Conservation (phyloP, 2,329 filamentous ascomycete genomes). For the Kalaharituber pfeilii region DNA sequence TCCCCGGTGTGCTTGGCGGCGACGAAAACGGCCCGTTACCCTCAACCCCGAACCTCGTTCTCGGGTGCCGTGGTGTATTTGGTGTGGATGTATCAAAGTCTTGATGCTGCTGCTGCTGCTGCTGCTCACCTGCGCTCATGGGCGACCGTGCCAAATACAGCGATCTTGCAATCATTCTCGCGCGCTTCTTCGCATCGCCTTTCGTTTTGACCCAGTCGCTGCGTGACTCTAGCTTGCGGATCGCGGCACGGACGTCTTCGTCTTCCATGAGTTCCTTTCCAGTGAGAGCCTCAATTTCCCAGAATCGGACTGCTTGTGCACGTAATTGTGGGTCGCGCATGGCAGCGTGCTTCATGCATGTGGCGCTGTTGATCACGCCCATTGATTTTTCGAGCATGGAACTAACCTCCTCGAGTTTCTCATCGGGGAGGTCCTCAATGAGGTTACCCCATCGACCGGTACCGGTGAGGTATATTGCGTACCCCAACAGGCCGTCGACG, state of each 20-base stretch:
- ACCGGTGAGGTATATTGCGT: conserved; percentile 53
- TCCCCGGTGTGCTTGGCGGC: too few species aligned
- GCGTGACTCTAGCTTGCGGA: conserved; percentile 30
- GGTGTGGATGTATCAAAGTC: not conserved
- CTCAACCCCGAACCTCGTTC: not conserved
- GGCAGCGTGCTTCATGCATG: conserved; percentile 63
- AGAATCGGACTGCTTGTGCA: conserved; percentile 51
- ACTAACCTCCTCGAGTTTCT: conserved; percentile 46
- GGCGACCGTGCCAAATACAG: not conserved
- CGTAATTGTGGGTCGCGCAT: conserved; percentile 56
- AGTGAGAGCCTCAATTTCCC: conserved; percentile 54
- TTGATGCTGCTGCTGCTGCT: conserved; percentile 2
- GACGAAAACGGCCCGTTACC: not conserved
- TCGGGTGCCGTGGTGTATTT: too few species aligned
- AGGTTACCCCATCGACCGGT: conserved; percentile 61
- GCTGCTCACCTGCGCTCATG: conserved; percentile 8
- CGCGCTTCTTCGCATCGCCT: conserved; percentile 26
- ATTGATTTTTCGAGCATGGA: conserved; percentile 41
- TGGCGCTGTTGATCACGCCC: conserved; percentile 52
- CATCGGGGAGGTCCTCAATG: conserved; percentile 41
- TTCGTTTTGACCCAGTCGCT: conserved; percentile 34
- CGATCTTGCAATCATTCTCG: not conserved
- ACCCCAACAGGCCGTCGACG: conserved; percentile 47
- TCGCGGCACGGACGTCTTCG: conserved; percentile 37
- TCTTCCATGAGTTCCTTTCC: conserved; percentile 45